phyloP scores from a whole-genome alignment of 768 basidiomycete species.

The Inosperma sp. region DNA sequence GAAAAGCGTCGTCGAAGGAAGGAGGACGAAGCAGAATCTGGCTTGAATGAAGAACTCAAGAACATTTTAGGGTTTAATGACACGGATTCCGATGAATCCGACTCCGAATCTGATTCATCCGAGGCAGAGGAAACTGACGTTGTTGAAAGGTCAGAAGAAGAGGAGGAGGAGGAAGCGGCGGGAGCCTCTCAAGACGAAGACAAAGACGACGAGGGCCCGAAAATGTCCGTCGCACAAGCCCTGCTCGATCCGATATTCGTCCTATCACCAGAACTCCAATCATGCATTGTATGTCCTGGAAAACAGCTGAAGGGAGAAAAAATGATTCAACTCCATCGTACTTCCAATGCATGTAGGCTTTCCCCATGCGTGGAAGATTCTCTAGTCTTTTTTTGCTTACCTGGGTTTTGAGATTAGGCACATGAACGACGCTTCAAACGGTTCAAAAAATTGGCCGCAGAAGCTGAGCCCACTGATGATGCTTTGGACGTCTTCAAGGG shows the following conservation, averaged over 20 bases:
- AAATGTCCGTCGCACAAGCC: slow-evolving; percentile 54
- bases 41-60: slow-evolving; percentile 59
- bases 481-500: slow-evolving; percentile 43
- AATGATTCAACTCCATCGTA: slow-evolving; percentile 54
- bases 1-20: slow-evolving; percentile 59
- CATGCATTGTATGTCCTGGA: slow-evolving; percentile 67
- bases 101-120: slow-evolving; percentile 42
- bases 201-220: slow-evolving; percentile 33
- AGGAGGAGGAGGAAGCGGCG: slow-evolving; percentile 20
- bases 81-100: slow-evolving; percentile 70
- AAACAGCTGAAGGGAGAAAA: slow-evolving; percentile 60
- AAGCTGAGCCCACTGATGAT: slow-evolving; percentile 39
- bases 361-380: slow-evolving; percentile 12
- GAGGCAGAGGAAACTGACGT: slow-evolving; percentile 15
- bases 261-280: slow-evolving; percentile 51
- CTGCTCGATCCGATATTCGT: slow-evolving; percentile 61
- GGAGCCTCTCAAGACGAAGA: slow-evolving; percentile 28
- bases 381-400: slow-evolving; percentile 4
- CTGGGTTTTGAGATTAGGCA: slow-evolving; percentile 37
- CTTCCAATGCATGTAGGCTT: slow-evolving; percentile 57
- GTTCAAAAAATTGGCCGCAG: slow-evolving; percentile 40
- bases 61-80: slow-evolving; percentile 64
- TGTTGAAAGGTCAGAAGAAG: slow-evolving; percentile 17
- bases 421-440: slow-evolving; percentile 58
- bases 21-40: slow-evolving; percentile 61